Base-by-base conservation (phyloP, 2,329 filamentous ascomycete genomes). In the Paecilomyces niveus region DNA sequence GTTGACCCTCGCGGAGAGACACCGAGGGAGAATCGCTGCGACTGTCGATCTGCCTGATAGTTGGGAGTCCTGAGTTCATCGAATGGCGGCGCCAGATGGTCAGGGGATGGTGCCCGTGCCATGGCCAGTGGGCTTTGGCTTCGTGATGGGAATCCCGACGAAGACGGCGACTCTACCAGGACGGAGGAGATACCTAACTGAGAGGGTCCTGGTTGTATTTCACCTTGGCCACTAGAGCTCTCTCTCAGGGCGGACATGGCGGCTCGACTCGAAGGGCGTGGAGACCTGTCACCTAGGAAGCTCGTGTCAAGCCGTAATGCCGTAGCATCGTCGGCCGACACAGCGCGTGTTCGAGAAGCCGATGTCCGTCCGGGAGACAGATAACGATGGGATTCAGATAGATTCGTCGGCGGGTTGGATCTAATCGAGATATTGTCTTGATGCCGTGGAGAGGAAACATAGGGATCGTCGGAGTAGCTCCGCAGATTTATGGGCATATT, bases 401-500 rank as follows among this genome's bases (percentile, higher is more conserved):
- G 67, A 60, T 60, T 65, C 39, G 67, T 68, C 22, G 69, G 68
- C 56, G 73, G 79, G 68, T 81, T 77, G n/a, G 81, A 80, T 6
- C 73, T 65, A 13, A 78, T 72, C 11, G 80, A 80, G 49, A 78
- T 71, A 56, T 74, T 73, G 62, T 80, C 78, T 59, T 78, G 76
- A 58, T 78, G 74, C 60, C 78, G 78, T 22, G 70, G 74, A 35
- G 76, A 74, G 10, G 72, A 77, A 56, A 69, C 74, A n/a, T 75
- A 75, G 52, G 80, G 75, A 61, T 87, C 84, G 61, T 89, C 86
- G 0, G 88, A 89, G 68, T 88, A 88, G 65, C 87, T 85, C 60
- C 89, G 83, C 24, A 85, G 75, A 63, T 86, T 82, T 61, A 96
- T 86, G 1, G 86, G 83, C 51, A 86, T 83, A 63, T 90, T 94